Evolutionary conservation across 2,329 filamentous ascomycete species (phyloP).

Genomic region (Podosphaera leucotricha): DNA sequence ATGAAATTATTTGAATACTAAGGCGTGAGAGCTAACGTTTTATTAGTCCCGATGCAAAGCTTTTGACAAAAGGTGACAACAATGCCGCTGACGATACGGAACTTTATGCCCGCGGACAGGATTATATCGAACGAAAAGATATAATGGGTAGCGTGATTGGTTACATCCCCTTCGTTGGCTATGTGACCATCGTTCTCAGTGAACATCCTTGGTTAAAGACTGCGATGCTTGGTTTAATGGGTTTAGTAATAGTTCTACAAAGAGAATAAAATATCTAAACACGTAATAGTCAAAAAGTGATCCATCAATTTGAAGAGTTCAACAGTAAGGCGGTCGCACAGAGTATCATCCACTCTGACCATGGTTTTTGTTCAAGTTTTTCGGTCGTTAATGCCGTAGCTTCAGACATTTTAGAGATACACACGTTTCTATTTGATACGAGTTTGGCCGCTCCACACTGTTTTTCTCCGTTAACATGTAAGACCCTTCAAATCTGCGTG

Average conservation of each 20-base stretch:
- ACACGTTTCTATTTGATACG: too few relatives aligned
- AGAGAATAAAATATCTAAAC: constrained; percentile 37
- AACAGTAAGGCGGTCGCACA: too few relatives aligned
- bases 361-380: too few relatives aligned
- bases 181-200: constrained; percentile 85
- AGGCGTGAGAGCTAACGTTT: neutral
- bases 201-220: constrained; percentile 97
- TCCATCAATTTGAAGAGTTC: neutral
- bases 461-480: too few relatives aligned
- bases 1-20: neutral
- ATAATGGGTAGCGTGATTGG: constrained; percentile 83
- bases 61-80: constrained; percentile 96
- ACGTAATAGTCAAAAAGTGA: neutral
- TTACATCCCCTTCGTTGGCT: constrained; percentile 86
- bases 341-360: too few relatives aligned
- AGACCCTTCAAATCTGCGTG: too few relatives aligned
- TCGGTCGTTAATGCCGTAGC: too few relatives aligned
- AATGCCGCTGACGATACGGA: constrained; percentile 86
- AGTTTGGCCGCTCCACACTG: too few relatives aligned
- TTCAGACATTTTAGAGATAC: too few relatives aligned
- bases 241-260: constrained; percentile 75
- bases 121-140: constrained; percentile 65
- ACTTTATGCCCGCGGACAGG: constrained; percentile 65
- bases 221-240: constrained; percentile 85
- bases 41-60: constrained; percentile 32